These are phyloP conservation scores for Fraxinus sp. DNA, from an alignment of 305 asterid genomes.

Conservation along the genomic window DNA sequence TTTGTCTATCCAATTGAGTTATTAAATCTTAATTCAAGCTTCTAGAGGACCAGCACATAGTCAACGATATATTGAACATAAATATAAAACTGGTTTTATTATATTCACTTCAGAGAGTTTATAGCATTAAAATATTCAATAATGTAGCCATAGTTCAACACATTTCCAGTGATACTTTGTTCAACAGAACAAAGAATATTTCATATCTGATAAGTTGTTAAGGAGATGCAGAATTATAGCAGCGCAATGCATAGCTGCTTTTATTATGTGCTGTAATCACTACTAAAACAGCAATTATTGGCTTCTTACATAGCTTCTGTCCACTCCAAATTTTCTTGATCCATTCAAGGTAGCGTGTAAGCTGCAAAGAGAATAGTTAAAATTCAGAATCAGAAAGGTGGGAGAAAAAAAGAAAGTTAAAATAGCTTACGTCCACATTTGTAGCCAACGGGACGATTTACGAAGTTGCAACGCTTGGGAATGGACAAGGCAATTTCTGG, in stretches of 20 bases:
- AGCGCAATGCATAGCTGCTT: background rate
- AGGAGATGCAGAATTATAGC: background rate
- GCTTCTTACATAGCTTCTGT: background rate
- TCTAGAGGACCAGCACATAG: background rate
- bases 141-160: background rate
- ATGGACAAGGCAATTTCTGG: constrained; percentile 29
- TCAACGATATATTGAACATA: background rate
- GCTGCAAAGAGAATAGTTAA: background rate
- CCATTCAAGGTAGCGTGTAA: constrained; percentile 5
- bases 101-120: background rate
- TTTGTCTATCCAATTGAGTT: background rate
- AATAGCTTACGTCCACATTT: constrained; percentile 37
- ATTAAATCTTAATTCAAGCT: background rate
- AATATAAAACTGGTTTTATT: background rate
- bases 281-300: background rate
- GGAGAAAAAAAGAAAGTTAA: background rate
- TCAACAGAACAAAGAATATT: background rate
- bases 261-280: background rate
- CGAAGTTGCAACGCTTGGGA: constrained; percentile 34
- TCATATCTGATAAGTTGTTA: background rate
- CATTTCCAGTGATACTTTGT: background rate
- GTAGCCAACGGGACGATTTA: constrained; percentile 33
- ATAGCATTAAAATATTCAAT: too few species aligned
- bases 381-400: background rate
- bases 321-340: background rate